A percentile compares a stretch with the other conserved stretches of the same genome.
These are phyloP conservation scores for Begonia masoniana DNA, from an alignment of 306 rosid species.

Conservation along the genomic window DNA sequence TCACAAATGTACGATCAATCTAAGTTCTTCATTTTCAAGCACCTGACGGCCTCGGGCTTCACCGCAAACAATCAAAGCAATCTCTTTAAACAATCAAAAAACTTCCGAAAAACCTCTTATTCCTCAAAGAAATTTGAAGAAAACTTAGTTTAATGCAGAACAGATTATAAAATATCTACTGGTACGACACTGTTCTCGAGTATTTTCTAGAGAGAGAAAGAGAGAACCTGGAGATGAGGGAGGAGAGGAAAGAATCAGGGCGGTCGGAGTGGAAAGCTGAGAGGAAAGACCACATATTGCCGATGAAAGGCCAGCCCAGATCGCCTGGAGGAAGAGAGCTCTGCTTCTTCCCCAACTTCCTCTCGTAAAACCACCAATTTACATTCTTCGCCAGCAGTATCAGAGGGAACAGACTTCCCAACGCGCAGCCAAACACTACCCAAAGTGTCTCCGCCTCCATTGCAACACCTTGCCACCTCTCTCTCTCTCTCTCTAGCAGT, in stretches of 20 bases:
- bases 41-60: too few relatives aligned
- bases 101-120: too few relatives aligned
- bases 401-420: slow-evolving; percentile 8
- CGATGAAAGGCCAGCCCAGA: slow-evolving; percentile 37
- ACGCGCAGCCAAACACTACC: slow-evolving; percentile 15
- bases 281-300: slow-evolving; percentile 25
- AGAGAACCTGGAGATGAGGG: slow-evolving; percentile 19
- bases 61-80: too few relatives aligned
- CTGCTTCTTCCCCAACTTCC: slow-evolving; percentile 8
- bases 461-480: not conserved
- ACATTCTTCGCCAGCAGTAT: slow-evolving; percentile 30
- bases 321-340: slow-evolving; percentile 33
- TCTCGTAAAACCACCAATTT: slow-evolving; percentile 38
- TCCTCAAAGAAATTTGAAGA: too few relatives aligned
- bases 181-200: too few relatives aligned
- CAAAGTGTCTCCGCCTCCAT: slow-evolving; percentile 2
- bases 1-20: too few relatives aligned
- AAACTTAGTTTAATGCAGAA: too few relatives aligned
- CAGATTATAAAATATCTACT: too few relatives aligned
- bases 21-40: too few relatives aligned
- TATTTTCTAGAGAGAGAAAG: not conserved
- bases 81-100: too few relatives aligned
- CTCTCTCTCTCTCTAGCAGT: not conserved
- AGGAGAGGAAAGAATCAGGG: slow-evolving; percentile 29
- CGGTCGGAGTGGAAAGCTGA: slow-evolving; percentile 12